A percentile compares a stretch with the other conserved stretches of the same genome.
Evolutionary conservation across 768 basidiomycete species (phyloP).

Genomic region (Crepidotus variabilis): DNA sequence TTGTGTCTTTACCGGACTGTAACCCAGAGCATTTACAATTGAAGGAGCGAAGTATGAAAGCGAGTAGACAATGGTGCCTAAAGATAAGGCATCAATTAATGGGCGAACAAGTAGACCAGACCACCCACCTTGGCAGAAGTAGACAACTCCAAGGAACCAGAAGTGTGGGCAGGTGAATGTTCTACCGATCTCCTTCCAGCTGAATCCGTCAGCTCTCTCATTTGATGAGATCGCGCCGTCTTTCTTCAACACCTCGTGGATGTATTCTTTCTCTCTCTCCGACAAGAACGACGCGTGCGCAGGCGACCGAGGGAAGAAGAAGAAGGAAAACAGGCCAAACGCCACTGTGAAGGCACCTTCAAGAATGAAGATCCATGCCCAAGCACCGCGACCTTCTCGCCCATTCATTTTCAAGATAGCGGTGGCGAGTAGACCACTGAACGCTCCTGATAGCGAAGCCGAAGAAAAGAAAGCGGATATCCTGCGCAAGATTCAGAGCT

Average conservation of each 20-base stretch:
- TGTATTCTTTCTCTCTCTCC: slow-evolving; percentile 28
- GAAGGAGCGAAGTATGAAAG: slow-evolving; percentile 6
- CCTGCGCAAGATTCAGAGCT: slow-evolving; percentile 14
- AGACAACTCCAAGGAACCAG: not conserved
- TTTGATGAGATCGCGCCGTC: slow-evolving; percentile 6
- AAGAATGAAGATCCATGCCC: slow-evolving; percentile 60
- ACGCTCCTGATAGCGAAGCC: slow-evolving; percentile 40
- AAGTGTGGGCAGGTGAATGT: slow-evolving; percentile 5
- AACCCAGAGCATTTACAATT: slow-evolving; percentile 6
- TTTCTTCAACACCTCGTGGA: slow-evolving; percentile 19
- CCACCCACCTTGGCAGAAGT: slow-evolving; percentile 3
- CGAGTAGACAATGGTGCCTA: not conserved
- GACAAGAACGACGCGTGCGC: slow-evolving; percentile 32
- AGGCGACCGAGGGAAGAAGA: slow-evolving; percentile 37
- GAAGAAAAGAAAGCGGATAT: slow-evolving; percentile 30
- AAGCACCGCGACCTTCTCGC: slow-evolving; percentile 40
- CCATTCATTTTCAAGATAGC: slow-evolving; percentile 50
- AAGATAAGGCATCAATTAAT: not conserved
- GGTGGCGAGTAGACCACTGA: slow-evolving; percentile 56
- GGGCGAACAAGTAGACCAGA: not conserved
- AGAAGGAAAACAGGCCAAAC: slow-evolving; percentile 38
- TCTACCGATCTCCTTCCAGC: slow-evolving; percentile 1
- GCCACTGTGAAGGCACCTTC: slow-evolving; percentile 42
- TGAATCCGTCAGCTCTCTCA: slow-evolving; percentile 3
- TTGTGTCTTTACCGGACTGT: slow-evolving; percentile 3